A percentile compares a stretch with the other conserved stretches of the same genome.
phyloP scores from a whole-genome alignment of 2,329 filamentous ascomycete genomes.

The Ilyonectria destructans region DNA sequence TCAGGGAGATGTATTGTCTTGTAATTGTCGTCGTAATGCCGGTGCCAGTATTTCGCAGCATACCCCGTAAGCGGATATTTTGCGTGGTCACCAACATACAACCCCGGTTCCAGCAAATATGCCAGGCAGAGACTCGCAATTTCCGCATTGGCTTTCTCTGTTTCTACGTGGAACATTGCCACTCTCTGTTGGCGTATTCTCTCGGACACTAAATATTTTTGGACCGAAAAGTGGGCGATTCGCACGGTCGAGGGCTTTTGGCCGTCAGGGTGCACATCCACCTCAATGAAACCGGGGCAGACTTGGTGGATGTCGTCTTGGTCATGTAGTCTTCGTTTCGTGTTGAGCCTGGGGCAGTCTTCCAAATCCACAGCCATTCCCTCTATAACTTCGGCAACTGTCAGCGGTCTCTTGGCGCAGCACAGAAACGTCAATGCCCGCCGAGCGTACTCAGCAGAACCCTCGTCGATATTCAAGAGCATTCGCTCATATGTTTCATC shows the following conservation, averaged over 20 bases:
- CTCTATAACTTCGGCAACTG: constrained; percentile 11
- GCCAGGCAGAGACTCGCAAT: constrained; percentile 23
- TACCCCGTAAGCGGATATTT: neutral
- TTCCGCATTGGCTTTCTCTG: neutral
- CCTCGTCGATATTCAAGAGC: constrained; percentile 15
- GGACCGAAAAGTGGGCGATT: constrained; percentile 33
- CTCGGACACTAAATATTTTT: constrained; percentile 34
- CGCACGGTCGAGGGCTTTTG: neutral
- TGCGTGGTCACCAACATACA: neutral
- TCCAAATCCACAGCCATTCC: constrained; percentile 20
- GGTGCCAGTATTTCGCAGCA: constrained; percentile 11
- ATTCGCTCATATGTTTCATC: constrained; percentile 49
- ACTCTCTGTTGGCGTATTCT: constrained; percentile 4
- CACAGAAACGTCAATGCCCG: constrained; percentile 22
- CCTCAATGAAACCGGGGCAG: constrained; percentile 27
- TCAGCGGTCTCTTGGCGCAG: constrained; percentile 19
- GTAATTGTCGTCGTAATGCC: constrained; percentile 11
- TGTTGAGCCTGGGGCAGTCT: constrained; percentile 14
- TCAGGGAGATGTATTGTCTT: neutral
- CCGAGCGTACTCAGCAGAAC: constrained; percentile 9
- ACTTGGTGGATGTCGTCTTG: constrained; percentile 18
- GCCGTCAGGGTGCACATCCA: neutral
- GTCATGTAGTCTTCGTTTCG: constrained; percentile 21
- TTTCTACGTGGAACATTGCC: neutral
- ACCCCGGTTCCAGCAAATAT: constrained; percentile 13